A percentile compares a stretch with the other conserved stretches of the same genome.
phyloP scores from a whole-genome alignment of 192 early-diverging fungal genomes.

The Gonapodya prolifera region DNA sequence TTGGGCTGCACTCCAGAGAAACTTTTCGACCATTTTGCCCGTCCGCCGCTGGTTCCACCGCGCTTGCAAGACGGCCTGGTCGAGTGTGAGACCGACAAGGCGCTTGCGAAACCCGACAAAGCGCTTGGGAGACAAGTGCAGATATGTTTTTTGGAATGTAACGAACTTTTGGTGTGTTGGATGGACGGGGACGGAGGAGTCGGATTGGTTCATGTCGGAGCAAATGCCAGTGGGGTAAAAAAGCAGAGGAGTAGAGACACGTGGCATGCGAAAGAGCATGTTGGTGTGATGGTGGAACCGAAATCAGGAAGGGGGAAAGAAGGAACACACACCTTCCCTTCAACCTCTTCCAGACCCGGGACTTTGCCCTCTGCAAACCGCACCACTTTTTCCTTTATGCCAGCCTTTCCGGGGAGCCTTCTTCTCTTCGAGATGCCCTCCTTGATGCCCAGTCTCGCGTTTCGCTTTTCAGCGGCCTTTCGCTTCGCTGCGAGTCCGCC shows the following conservation, averaged over 20 bases:
- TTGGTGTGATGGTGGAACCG: not conserved
- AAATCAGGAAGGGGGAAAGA: not conserved
- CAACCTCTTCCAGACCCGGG: not conserved
- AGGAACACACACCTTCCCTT: not conserved
- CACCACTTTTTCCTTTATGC: not conserved
- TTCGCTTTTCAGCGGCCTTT: not conserved
- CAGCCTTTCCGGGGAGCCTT: not conserved
- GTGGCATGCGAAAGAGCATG: not conserved
- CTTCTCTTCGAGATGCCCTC: not conserved
- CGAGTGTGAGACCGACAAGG: not conserved
- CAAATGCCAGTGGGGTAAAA: not conserved
- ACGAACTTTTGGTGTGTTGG: not conserved
- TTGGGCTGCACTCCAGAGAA: not conserved
- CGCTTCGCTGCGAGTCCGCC: not conserved
- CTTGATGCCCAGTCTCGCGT: not conserved
- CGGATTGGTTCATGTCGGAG: not conserved
- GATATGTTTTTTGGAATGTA: not conserved
- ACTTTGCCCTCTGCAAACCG: not conserved
- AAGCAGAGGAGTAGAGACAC: not conserved
- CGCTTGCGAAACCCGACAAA: not conserved
- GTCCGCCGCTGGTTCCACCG: not conserved
- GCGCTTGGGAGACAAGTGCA: not conserved
- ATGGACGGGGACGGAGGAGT: not conserved
- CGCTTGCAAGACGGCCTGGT: not conserved
- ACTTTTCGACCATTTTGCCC: not conserved